These are phyloP conservation scores for Porcisia hertigi DNA, from an alignment of 208 protist species.

Conservation along the genomic window DNA sequence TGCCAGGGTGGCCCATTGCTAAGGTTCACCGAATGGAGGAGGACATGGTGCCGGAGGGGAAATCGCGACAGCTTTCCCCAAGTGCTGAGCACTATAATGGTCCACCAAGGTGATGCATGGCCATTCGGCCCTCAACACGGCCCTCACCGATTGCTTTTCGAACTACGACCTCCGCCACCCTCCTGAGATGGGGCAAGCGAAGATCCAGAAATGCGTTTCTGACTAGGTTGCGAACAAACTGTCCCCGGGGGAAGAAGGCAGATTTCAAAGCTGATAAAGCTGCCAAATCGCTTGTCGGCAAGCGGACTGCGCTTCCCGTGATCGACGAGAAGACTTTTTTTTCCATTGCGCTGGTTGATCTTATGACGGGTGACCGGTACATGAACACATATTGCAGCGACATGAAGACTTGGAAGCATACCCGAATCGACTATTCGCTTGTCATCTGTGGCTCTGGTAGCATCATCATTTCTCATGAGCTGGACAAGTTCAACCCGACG, in stretches of 20 bases:
- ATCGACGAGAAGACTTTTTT: constrained; percentile 45
- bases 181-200: constrained; percentile 23
- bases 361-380: constrained; percentile 37
- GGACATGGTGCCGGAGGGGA: constrained; percentile 27
- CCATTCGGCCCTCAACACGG: constrained; percentile 56
- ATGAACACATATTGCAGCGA: constrained; percentile 40
- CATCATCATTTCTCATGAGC: constrained; percentile 50
- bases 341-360: constrained; percentile 38
- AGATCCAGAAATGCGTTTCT: constrained; percentile 39
- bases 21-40: constrained; percentile 54
- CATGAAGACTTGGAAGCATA: constrained; percentile 56
- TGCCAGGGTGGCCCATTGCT: constrained; percentile 34
- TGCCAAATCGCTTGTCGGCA: constrained; percentile 36
- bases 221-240: constrained; percentile 37
- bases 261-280: constrained; percentile 29
- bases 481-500: constrained; percentile 58
- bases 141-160: constrained; percentile 45
- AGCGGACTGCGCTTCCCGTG: constrained; percentile 15
- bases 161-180: constrained; percentile 54
- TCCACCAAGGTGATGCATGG: constrained; percentile 57
- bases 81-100: constrained; percentile 35
- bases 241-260: constrained; percentile 42
- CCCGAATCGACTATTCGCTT: constrained; percentile 51
- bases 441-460: constrained; percentile 52
- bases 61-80: constrained; percentile 34